Conservation (phyloP, 257 asterid genomes). For the Coffea eugenioides region DNA sequence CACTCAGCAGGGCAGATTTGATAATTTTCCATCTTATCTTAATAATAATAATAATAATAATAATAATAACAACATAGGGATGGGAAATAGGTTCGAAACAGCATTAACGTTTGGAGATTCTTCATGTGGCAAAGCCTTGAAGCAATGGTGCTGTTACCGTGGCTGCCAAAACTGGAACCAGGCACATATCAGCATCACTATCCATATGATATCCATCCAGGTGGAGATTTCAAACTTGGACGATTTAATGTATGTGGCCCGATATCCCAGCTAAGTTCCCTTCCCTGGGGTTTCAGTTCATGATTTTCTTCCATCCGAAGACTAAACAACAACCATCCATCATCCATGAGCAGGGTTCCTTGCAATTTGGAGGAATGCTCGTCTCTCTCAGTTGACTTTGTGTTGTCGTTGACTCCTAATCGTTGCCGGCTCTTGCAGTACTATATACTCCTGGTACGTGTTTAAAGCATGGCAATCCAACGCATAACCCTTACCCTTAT, state of each 20-base stretch:
- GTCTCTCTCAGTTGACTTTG: neutral
- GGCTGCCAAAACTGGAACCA: too few relatives aligned
- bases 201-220: too few relatives aligned
- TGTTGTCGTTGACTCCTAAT: neutral
- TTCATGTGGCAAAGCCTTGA: too few relatives aligned
- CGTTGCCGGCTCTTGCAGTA: neutral
- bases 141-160: too few relatives aligned
- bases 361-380: neutral
- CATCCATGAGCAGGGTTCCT: neutral
- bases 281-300: neutral
- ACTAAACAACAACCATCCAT: neutral
- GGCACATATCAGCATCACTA: too few relatives aligned
- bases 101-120: neutral
- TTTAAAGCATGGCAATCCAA: too few relatives aligned
- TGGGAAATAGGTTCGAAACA: neutral
- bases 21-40: too few relatives aligned
- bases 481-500: too few relatives aligned
- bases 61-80: neutral
- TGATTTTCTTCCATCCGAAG: neutral
- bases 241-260: neutral
- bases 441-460: too few relatives aligned
- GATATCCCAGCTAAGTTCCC: constrained; percentile 2
- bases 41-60: too few relatives aligned
- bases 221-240: neutral
- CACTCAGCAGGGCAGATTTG: too few relatives aligned